Percentiles rank a stretch among this genome's conserved stretches.
These are phyloP conservation scores for Nitzschia sp. DNA, from an alignment of 108 stramenopile species.

Conservation along the genomic window DNA sequence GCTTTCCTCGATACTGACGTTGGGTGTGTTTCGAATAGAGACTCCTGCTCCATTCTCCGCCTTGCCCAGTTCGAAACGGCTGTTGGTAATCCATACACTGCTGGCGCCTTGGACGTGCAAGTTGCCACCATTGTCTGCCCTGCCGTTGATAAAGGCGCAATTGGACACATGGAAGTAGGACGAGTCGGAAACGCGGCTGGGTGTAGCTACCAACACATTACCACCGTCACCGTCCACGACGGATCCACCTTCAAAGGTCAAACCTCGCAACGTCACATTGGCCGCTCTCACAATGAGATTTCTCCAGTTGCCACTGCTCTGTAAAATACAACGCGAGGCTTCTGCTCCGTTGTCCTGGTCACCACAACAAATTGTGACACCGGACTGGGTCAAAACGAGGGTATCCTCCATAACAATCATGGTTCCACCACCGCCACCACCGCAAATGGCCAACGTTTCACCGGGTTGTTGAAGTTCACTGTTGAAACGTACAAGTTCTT, in stretches of 20 bases:
- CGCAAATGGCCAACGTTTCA: neutral
- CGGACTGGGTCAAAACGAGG: no score
- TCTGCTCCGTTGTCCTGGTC: no score
- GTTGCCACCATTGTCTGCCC: neutral
- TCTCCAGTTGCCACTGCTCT: neutral
- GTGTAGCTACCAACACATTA: neutral
- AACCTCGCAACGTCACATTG: neutral
- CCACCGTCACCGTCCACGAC: neutral
- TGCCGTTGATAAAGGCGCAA: neutral
- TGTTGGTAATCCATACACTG: neutral
- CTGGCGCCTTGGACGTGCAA: neutral
- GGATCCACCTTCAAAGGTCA: neutral
- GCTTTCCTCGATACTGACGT: neutral
- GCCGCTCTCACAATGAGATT: neutral
- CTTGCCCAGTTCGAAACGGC: neutral
- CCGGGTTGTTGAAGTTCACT: neutral
- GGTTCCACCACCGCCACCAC: neutral
- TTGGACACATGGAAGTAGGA: neutral
- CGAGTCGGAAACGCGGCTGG: neutral
- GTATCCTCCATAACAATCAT: no score
- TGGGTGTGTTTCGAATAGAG: neutral
- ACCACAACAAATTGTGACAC: neutral
- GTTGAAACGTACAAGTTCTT: neutral
- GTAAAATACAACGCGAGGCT: neutral
- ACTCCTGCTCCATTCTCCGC: neutral